Percentiles rank a stretch among this genome's conserved stretches.
phyloP scores from a whole-genome alignment of 176 grass and related monocot genomes.

The Coix lacrymajobi region DNA sequence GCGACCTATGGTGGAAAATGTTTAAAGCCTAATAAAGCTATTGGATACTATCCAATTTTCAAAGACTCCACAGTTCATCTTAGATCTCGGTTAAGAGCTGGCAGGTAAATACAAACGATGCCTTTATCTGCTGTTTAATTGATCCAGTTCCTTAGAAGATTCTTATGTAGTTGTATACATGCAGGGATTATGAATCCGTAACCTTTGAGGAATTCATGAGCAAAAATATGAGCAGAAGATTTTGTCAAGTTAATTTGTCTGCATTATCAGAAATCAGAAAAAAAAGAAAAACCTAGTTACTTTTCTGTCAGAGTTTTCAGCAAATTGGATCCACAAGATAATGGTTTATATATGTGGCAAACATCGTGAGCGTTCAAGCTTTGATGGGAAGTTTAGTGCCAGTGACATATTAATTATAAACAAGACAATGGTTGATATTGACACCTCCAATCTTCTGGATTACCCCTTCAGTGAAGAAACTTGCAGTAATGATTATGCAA shows the following conservation, averaged over 20 bases:
- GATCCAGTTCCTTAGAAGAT: not conserved
- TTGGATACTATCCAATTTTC: not conserved
- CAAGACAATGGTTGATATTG: not conserved
- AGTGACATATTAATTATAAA: not conserved
- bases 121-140: not conserved
- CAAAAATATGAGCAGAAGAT: not conserved
- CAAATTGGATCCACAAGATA: not conserved
- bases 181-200: not conserved
- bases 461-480: not conserved
- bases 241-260: not conserved
- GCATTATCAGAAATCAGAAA: not conserved
- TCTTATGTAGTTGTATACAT: not conserved
- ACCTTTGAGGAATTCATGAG: not conserved
- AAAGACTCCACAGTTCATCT: not conserved
- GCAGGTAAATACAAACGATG: not conserved
- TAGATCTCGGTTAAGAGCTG: not conserved
- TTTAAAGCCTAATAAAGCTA: not conserved
- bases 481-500: not conserved
- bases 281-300: not conserved
- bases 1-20: not conserved
- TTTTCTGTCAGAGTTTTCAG: not conserved
- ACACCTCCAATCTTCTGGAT: not conserved
- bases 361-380: not conserved
- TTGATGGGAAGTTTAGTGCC: not conserved
- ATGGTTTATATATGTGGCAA: not conserved